A percentile compares a stretch with the other conserved stretches of the same genome.
Conservation (phyloP, 2,329 filamentous ascomycete genomes). For the Massarina eburnea region DNA sequence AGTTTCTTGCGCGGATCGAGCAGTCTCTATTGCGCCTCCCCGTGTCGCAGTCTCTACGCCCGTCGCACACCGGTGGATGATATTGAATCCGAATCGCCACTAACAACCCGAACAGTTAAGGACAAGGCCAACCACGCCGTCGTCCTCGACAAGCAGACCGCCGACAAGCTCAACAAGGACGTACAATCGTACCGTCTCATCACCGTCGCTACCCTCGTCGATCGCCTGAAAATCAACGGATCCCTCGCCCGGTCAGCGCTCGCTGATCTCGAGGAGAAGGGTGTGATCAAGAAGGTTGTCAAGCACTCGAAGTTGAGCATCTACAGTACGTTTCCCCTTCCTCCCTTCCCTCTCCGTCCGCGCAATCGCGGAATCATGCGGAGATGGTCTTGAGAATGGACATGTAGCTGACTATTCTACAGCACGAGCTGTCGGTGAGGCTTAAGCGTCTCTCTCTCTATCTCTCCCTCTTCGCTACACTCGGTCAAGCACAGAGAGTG, state of each 20-base stretch:
- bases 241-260: slow-evolving; percentile 89
- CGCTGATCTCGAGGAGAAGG: slow-evolving; percentile 94
- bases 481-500: slow-evolving; percentile 15
- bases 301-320: slow-evolving; percentile 97
- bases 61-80: slow-evolving; percentile 5
- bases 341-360: background rate
- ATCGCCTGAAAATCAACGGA: slow-evolving; percentile 99
- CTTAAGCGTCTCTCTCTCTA: slow-evolving; percentile 32
- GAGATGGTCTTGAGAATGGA: background rate
- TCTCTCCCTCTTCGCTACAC: no score
- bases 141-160: slow-evolving; percentile 95
- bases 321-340: slow-evolving; percentile 70
- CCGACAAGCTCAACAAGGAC: slow-evolving; percentile 99
- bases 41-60: background rate
- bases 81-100: slow-evolving; percentile 18
- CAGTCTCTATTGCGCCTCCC: background rate
- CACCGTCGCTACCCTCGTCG: slow-evolving; percentile 97
- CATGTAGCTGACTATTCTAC: slow-evolving; percentile 16
- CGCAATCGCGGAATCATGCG: background rate
- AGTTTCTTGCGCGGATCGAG: background rate
- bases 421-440: slow-evolving; percentile 43
- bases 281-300: slow-evolving; percentile 96
- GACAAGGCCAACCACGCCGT: slow-evolving; percentile 99
- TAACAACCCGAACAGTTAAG: slow-evolving; percentile 73
- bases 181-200: slow-evolving; percentile 99